Base-by-base conservation (phyloP, 148 eudicot species). In the Gaultheria prostrata region DNA sequence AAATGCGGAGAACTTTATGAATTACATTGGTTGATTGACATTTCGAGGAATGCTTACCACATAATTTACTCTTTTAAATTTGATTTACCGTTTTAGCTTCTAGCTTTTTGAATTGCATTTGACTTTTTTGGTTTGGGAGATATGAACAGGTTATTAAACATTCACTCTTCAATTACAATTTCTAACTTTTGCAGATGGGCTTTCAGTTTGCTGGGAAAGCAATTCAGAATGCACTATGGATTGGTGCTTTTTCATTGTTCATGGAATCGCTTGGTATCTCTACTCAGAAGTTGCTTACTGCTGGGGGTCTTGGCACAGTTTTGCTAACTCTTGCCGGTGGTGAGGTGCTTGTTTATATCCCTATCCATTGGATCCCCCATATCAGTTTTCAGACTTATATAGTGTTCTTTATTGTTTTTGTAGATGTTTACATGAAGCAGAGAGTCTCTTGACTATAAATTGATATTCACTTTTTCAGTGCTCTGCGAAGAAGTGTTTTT, bases 271-370 rank as follows among this genome's bases (percentile, higher is more conserved):
- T 94, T 84, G 98, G 98, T 76, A 93, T 93, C 87, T 94, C 96
- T 30, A 92, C 96, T 67, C 96, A 92, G 82, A 93, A 85, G 81
- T 94, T 91, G 92, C 85, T 94, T 39, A 94, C 98, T 75, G 98
- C 98, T 86, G 96, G 98, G 85, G 98, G 98, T 83, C 96, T 94
- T 87, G 98, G 98, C 65, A 94, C 98, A 56, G 98, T 94, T 63
- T 88, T 94, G 89, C 88, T 94, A 26, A 94, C 98, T 39, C 98
- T 94, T 85, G 96, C 98, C 85, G 98, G 98, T 77, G 95, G 98
- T 76, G 98, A 94, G 98, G 98, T 94, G 74, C 17, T 49, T 32
- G n/a, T 49, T 79, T 70, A 20, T 78, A 17, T 83, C 56, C 28
- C 7, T 46, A 14, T 70, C 49, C 54, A 12, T 18, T 79, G 10